These are phyloP conservation scores for Schizonepeta tenuifolia DNA, from an alignment of 257 asterid species.

Conservation along the genomic window DNA sequence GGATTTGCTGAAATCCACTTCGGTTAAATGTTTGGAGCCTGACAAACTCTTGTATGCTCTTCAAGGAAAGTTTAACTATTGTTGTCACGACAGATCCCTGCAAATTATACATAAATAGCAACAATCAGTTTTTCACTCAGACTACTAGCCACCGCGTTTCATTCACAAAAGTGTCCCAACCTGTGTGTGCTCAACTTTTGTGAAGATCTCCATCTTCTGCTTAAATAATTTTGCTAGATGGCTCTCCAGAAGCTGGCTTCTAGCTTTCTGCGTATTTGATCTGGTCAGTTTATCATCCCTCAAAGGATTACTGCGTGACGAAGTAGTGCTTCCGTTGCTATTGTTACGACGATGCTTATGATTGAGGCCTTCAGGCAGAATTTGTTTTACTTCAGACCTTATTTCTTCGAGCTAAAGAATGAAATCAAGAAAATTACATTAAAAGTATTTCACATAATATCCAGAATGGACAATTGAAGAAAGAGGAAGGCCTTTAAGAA, in stretches of 20 bases:
- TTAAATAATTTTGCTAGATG: conserved; percentile 94
- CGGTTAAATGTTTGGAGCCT: conserved; percentile 91
- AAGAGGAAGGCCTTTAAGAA: conserved; percentile 19
- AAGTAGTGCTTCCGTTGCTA: conserved; percentile 92
- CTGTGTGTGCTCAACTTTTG: conserved; percentile 91
- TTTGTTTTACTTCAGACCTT: conserved; percentile 66
- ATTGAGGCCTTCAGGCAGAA: conserved; percentile 73
- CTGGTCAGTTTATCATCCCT: conserved; percentile 77
- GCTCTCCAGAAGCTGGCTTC: conserved; percentile 97
- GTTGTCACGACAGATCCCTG: conserved; percentile 90
- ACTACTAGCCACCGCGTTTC: conserved; percentile 1
- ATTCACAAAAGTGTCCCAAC: conserved; percentile 45
- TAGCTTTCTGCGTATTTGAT: conserved; percentile 84
- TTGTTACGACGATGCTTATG: conserved; percentile 81
- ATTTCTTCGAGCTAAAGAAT: conserved; percentile 60
- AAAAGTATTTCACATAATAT: not conserved
- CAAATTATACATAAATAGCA: conserved; percentile 30
- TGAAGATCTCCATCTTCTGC: conserved; percentile 96
- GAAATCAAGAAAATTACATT: conserved; percentile 35
- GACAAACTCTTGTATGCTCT: conserved; percentile 91
- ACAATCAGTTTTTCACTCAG: conserved; percentile 7
- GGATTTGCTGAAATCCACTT: conserved; percentile 97
- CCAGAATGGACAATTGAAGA: conserved; percentile 1
- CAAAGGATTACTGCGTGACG: conserved; percentile 93
- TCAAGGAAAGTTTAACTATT: conserved; percentile 74